A percentile compares a stretch with the other conserved stretches of the same genome.
Conservation (phyloP, 208 protist genomes). For the Trypanosomatidae sp. region DNA sequence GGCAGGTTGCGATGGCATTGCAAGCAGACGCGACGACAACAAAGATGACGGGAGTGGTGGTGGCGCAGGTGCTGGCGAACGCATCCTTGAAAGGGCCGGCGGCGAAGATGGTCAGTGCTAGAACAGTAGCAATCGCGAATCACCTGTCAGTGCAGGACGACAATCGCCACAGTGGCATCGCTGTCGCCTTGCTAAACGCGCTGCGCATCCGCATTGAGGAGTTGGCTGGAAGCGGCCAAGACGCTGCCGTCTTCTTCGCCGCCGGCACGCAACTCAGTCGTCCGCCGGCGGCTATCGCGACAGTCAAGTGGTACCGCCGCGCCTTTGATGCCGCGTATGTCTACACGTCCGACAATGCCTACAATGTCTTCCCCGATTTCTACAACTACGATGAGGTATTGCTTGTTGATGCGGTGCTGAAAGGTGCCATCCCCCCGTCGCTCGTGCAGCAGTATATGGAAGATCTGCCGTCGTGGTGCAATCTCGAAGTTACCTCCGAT, state of each 20-base stretch:
- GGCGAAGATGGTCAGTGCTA: constrained; percentile 17
- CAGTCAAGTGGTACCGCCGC: constrained; percentile 78
- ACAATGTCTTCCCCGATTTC: constrained; percentile 73
- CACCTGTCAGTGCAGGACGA: constrained; percentile 38
- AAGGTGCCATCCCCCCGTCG: constrained; percentile 46
- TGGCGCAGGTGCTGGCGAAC: constrained; percentile 20
- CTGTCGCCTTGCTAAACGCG: constrained; percentile 35
- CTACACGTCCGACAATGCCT: constrained; percentile 33
- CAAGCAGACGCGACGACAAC: constrained; percentile 5
- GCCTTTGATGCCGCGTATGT: constrained; percentile 43
- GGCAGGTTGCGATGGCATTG: constrained; percentile 21
- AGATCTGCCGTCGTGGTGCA: constrained; percentile 25
- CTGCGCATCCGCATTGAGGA: constrained; percentile 11
- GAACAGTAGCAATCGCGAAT: constrained; percentile 25
- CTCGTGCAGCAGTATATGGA: constrained; percentile 34
- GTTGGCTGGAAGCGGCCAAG: constrained; percentile 8
- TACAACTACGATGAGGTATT: constrained; percentile 67
- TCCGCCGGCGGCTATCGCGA: constrained; percentile 38
- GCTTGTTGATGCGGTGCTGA: constrained; percentile 62
- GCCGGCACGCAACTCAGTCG: constrained; percentile 37
- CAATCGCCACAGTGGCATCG: constrained; percentile 26
- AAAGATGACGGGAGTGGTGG: constrained; percentile 19
- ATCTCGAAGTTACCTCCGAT: constrained; percentile 13
- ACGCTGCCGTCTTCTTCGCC: constrained; percentile 47
- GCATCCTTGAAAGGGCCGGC: constrained; percentile 13